phyloP scores from a whole-genome alignment of 148 eudicot genomes.

The Beta vulgaris region DNA sequence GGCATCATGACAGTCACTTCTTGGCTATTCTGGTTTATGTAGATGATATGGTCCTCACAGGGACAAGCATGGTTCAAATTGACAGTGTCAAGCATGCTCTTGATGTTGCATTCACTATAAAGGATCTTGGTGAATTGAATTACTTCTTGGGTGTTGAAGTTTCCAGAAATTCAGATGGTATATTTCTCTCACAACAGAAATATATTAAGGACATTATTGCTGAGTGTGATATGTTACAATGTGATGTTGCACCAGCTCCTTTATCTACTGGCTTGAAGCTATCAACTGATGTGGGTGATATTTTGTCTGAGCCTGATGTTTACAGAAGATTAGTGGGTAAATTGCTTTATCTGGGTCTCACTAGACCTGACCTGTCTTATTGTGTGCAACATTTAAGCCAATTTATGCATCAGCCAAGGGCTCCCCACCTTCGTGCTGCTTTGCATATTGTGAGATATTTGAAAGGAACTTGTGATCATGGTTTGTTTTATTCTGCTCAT shows the following conservation, averaged over 20 bases:
- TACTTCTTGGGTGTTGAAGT: too few relatives aligned
- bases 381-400: constrained; percentile 5
- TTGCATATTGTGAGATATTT: neutral
- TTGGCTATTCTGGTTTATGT: neutral
- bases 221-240: neutral
- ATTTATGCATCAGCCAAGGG: neutral
- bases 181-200: neutral
- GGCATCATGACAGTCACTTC: neutral
- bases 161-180: neutral
- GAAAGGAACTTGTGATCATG: neutral
- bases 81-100: neutral
- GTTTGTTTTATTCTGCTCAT: neutral
- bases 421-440: neutral
- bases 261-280: neutral
- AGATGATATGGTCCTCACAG: neutral
- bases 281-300: neutral
- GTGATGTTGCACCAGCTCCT: neutral
- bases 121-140: too few relatives aligned
- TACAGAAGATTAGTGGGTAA: neutral
- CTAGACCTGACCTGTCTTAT: neutral
- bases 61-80: neutral
- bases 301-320: neutral
- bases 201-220: neutral
- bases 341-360: neutral
- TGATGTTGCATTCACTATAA: neutral